phyloP scores from a whole-genome alignment of 352 stramenopile genomes.

The Globisporangium perplexum region DNA sequence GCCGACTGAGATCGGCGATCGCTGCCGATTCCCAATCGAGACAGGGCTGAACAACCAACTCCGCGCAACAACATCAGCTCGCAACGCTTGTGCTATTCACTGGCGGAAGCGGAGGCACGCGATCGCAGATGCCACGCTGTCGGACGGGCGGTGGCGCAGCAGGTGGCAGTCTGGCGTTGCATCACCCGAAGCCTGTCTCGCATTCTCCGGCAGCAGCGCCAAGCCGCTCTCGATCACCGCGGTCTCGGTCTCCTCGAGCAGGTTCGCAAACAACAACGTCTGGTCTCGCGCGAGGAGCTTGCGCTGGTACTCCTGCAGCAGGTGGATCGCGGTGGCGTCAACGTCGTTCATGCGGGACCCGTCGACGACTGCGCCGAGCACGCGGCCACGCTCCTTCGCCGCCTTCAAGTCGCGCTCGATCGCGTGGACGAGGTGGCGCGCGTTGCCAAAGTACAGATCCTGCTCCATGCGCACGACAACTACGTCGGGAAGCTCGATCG shows the following conservation, averaged over 20 bases:
- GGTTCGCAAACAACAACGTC: slow-evolving; percentile 9
- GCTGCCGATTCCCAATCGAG: too few species aligned
- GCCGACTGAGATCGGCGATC: too few species aligned
- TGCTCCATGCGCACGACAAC: slow-evolving; percentile 58
- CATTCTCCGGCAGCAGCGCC: not conserved
- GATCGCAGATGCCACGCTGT: slow-evolving; percentile 1
- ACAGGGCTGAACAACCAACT: too few species aligned
- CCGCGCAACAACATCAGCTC: too few species aligned
- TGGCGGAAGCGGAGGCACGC: not conserved
- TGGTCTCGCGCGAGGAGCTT: slow-evolving; percentile 9
- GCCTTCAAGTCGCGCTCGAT: slow-evolving; percentile 33
- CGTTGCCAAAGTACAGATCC: slow-evolving; percentile 70
- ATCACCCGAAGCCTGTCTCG: not conserved
- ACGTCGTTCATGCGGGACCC: slow-evolving; percentile 21
- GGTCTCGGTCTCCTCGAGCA: slow-evolving; percentile 6
- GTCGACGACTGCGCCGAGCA: slow-evolving; percentile 27
- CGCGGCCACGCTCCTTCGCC: slow-evolving; percentile 18
- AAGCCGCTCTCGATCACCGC: slow-evolving; percentile 7
- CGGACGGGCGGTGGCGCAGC: slow-evolving; percentile 1
- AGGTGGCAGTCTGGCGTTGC: not conserved
- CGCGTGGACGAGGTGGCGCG: slow-evolving; percentile 52
- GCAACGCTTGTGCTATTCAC: not conserved
- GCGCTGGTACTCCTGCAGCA: slow-evolving; percentile 10
- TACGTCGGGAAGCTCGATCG: slow-evolving; percentile 28
- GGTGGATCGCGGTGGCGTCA: slow-evolving; percentile 13